Percentiles rank a stretch among this genome's conserved stretches.
phyloP scores from a whole-genome alignment of 2,329 filamentous ascomycete genomes.

The Claviceps sp. region DNA sequence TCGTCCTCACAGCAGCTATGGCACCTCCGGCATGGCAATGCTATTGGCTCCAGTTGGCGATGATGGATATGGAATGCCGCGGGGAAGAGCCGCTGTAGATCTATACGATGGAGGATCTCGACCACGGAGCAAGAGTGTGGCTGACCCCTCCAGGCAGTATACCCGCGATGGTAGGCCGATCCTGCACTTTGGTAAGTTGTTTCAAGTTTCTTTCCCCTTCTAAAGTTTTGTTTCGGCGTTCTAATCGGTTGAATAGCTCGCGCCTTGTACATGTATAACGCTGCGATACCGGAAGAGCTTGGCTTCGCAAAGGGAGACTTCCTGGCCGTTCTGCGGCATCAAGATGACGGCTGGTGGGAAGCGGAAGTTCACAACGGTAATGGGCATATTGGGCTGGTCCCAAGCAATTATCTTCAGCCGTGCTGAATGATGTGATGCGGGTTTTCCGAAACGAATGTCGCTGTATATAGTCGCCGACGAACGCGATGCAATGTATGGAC shows the following conservation, averaged over 20 bases:
- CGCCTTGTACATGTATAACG: constrained; percentile 86
- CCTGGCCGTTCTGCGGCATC: constrained; percentile 73
- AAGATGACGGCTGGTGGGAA: constrained; percentile 99
- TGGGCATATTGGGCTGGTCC: constrained; percentile 47
- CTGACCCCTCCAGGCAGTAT: constrained; percentile 67
- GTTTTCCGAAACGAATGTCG: not conserved
- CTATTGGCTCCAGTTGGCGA: constrained; percentile 47
- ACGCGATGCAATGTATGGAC: constrained; percentile 1
- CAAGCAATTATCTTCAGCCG: constrained; percentile 53
- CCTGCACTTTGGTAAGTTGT: constrained; percentile 77
- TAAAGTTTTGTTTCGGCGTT: not conserved
- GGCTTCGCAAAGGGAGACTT: constrained; percentile 88
- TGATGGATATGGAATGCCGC: constrained; percentile 45
- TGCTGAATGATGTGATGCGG: constrained; percentile 17
- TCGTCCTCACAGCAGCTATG: constrained; percentile 37
- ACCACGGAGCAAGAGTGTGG: constrained; percentile 69
- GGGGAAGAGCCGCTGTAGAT: constrained; percentile 41
- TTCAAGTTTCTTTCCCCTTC: constrained; percentile 10
- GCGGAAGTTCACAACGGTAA: constrained; percentile 70
- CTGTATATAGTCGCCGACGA: constrained; percentile 1
- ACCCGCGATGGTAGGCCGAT: constrained; percentile 79
- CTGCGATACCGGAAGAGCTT: constrained; percentile 89
- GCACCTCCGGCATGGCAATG: constrained; percentile 48
- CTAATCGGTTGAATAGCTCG: constrained; percentile 47
- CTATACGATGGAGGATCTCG: constrained; percentile 40